Evolutionary conservation across 495 filamentous ascomycete species (phyloP), one percentile per base, ranked within the genome.

Genomic region (Daldinia concentrica): DNA sequence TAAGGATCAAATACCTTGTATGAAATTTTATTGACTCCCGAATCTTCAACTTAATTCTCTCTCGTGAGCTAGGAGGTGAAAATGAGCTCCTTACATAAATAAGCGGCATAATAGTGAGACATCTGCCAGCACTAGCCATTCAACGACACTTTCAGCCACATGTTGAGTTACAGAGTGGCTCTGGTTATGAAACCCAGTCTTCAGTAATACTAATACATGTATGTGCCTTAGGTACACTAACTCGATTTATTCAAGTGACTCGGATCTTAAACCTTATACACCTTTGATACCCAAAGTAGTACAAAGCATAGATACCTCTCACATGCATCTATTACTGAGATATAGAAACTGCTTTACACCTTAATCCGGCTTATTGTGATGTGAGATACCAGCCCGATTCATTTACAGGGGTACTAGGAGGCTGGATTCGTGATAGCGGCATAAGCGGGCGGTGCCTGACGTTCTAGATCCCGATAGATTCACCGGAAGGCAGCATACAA

Each of bases 381-480:
- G 50, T 7, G 11, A 54, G 26, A 27, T 12, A 30, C 12, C 32
- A 58, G 36, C 27, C 30, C 24, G 37, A 71, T 67, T 58, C 19
- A 63, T n/a, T 67, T 70, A 71, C 34, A 37, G 55, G 62, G 59
- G 50, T 34, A 11, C 27, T 26, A 26, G 34, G 56, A 36, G 32
- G 57, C 51, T 41, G 43, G 17, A 57, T 65, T 27, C 30, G 39
- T 43, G 41, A 66, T 66, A 64, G 58, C 52, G 22, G 12, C 60
- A 57, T 66, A 71, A 66, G 29, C 56, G 56, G 50, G 63, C 14
- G 34, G 17, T 19, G 37, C 11, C 8, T 15, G 22, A 67, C 34
- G 65, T 56, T 63, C 69, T 68, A 67, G 69, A 72, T 64, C 48
- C 64, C 69, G 54, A 68, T 64, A 43, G 69, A 56, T 54, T 62